Evolutionary conservation across 768 basidiomycete genomes (phyloP), one percentile per base, ranked within the genome.

Genomic region (Fomitopsis pulvina): DNA sequence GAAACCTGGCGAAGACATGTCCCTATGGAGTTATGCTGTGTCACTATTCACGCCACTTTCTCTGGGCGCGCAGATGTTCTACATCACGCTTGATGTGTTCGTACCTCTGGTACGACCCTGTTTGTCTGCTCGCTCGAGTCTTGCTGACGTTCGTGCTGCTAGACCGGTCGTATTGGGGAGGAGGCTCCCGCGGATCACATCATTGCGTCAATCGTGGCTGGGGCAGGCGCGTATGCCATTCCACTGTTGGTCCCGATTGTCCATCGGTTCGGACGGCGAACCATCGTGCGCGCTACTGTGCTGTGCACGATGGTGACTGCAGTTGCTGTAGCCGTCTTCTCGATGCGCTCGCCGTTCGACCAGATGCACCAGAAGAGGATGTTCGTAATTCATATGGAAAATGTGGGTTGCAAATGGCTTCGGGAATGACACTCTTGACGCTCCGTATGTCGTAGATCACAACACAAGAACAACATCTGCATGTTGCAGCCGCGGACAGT

Each of bases 131-230:
- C 48, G 7, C 8, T 41, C 41, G 41, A 58, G 52, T 52, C 32
- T n/a, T n/a, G n/a, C n/a, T n/a, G n/a, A n/a, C n/a, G n/a, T n/a
- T 24, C 2, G n/a, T 41, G 12, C 12, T 50, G 42, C 5, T 55
- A 89, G 86, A 91, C 87, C 0, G 93, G 93, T 20, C 80, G 92
- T 7, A 79, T 87, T 43, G 90, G 91, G 28, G 77, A 73, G 29
- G 84, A 88, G 32, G 90, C 86, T 0, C 94, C 95, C 0, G 83
- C 84, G 1, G 95, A 98, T 54, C 80, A 87, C 61, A 84, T 97
- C 60, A 86, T 97, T 30, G 93, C 90, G 0, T 80, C 82, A 2
- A 78, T 94, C 27, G 78, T 89, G 4, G 68, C 85, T 0, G 60
- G 76, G 26, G 63, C 84, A 2, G 76, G 78, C 3, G 71, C 80